Evolutionary conservation across 345 rosid species (phyloP).

Genomic region (Sonneratia alba): DNA sequence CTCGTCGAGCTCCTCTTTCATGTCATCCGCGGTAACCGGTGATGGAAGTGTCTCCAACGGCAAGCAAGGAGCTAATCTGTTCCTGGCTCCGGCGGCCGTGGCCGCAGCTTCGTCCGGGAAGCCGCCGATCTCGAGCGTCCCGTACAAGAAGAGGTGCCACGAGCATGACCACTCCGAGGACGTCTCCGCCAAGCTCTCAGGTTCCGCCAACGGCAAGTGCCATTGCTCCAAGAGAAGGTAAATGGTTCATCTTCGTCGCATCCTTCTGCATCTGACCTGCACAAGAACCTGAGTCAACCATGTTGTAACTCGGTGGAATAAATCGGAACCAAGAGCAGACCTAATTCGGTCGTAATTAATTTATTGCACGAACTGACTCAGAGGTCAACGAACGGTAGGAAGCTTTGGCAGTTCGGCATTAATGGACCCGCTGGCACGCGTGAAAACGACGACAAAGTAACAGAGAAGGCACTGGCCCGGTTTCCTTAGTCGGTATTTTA

Average conservation of each 20-base stretch:
- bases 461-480: neutral
- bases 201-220: slow-evolving; percentile 57
- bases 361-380: neutral
- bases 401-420: slow-evolving; percentile 6
- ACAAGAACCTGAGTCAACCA: neutral
- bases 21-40: slow-evolving; percentile 83
- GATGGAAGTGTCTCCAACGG: slow-evolving; percentile 94
- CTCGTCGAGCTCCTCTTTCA: slow-evolving; percentile 74
- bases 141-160: slow-evolving; percentile 55
- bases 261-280: neutral
- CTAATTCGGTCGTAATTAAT: neutral
- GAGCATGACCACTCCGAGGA: slow-evolving; percentile 55
- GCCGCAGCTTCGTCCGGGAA: slow-evolving; percentile 54
- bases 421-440: slow-evolving; percentile 17
- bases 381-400: slow-evolving; percentile 21
- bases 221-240: slow-evolving; percentile 91
- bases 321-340: neutral
- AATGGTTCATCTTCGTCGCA: neutral
- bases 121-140: slow-evolving; percentile 58
- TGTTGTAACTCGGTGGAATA: neutral
- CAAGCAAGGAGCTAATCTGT: slow-evolving; percentile 57
- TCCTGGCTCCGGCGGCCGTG: slow-evolving; percentile 29
- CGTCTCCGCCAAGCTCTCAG: slow-evolving; percentile 52
- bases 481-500: neutral
- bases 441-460: slow-evolving; percentile 15